These are phyloP conservation scores for Xylaria curta DNA, from an alignment of 495 filamentous ascomycete genomes.

Conservation along the genomic window DNA sequence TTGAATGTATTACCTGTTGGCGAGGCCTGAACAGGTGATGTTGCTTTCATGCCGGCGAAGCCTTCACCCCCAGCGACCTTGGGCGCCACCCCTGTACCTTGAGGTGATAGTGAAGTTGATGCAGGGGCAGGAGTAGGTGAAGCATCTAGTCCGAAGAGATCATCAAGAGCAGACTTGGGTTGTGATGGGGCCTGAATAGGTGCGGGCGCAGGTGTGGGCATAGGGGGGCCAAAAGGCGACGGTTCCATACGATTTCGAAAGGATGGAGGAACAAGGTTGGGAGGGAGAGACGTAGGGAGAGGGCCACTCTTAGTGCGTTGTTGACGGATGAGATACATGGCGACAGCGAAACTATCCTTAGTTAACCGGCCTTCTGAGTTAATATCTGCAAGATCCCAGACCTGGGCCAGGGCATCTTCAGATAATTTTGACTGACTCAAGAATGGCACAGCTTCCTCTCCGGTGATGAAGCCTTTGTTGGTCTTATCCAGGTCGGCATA, in stretches of 20 bases:
- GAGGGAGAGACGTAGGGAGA: constrained; percentile 76
- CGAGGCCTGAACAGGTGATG: constrained; percentile 58
- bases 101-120: constrained; percentile 72
- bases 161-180: constrained; percentile 82
- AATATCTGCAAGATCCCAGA: constrained; percentile 97
- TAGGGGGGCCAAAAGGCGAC: constrained; percentile 55
- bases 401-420: constrained; percentile 90
- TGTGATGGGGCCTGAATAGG: constrained; percentile 58
- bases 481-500: constrained; percentile 81
- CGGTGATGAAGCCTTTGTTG: constrained; percentile 82
- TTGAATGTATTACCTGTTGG: constrained; percentile 70
- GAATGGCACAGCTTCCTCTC: constrained; percentile 92
- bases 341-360: constrained; percentile 92
- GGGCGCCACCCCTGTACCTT: constrained; percentile 59
- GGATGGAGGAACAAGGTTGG: constrained; percentile 84
- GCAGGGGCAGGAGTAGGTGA: constrained; percentile 60
- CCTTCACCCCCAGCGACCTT: constrained; percentile 55
- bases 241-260: constrained; percentile 73
- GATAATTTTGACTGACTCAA: constrained; percentile 90
- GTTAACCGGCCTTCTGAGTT: constrained; percentile 84
- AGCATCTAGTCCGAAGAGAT: constrained; percentile 88
- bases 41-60: constrained; percentile 60
- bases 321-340: constrained; percentile 94
- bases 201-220: constrained; percentile 50
- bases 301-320: constrained; percentile 73